Evolutionary conservation across 805 yeast species (phyloP).

Genomic region (Ascoidea rubescens): DNA sequence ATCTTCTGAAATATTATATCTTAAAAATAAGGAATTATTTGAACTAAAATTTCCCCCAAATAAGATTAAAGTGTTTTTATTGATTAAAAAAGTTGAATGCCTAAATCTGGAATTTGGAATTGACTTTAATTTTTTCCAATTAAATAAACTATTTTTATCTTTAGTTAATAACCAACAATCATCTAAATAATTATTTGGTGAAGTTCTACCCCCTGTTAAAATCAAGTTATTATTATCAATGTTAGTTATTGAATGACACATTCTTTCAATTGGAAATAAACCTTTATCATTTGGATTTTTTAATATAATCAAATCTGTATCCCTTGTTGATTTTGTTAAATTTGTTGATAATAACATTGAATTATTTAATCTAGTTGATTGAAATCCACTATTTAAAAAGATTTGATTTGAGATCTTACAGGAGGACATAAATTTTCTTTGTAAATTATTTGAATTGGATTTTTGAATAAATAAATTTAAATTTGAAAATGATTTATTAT

Average conservation of each 20-base stretch:
- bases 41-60: slow-evolving; percentile 32
- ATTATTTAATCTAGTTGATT: slow-evolving; percentile 11
- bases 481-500: not conserved
- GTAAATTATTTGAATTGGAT: slow-evolving; percentile 7
- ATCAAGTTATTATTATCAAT: slow-evolving; percentile 19
- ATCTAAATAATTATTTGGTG: slow-evolving; percentile 34
- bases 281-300: too few relatives aligned
- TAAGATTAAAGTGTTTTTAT: slow-evolving; percentile 22
- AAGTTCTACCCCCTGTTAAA: slow-evolving; percentile 53
- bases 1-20: slow-evolving; percentile 9
- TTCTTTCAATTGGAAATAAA: slow-evolving; percentile 23
- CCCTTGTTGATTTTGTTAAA: slow-evolving; percentile 1
- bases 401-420: slow-evolving; percentile 11
- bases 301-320: not conserved
- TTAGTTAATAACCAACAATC: slow-evolving; percentile 28
- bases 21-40: slow-evolving; percentile 11
- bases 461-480: not conserved
- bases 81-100: slow-evolving; percentile 28
- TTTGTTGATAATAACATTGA: slow-evolving; percentile 2
- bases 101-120: slow-evolving; percentile 36
- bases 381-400: slow-evolving; percentile 26
- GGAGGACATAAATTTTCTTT: slow-evolving; percentile 31
- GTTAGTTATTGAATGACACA: slow-evolving; percentile 41
- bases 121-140: slow-evolving; percentile 27
- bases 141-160: slow-evolving; percentile 1